These are phyloP conservation scores for Aspergillus eucalypticola DNA, from an alignment of 2,329 filamentous ascomycete genomes.

Conservation along the genomic window DNA sequence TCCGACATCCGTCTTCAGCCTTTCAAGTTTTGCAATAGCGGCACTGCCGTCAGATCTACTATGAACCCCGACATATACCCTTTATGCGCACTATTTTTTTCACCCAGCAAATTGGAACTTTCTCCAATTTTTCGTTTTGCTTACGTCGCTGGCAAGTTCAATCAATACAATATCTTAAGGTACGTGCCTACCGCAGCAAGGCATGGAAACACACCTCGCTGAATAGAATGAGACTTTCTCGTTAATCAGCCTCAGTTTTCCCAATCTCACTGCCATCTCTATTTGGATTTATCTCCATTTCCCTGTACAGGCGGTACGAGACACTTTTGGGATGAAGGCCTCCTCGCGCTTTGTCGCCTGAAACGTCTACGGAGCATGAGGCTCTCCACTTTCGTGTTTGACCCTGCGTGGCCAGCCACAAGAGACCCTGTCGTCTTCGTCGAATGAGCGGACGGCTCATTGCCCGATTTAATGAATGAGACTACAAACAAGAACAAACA, in stretches of 20 bases:
- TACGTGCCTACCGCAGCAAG: background rate
- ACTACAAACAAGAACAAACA: too few species aligned
- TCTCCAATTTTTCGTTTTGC: background rate
- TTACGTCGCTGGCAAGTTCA: background rate
- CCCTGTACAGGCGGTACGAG: too few species aligned
- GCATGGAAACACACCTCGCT: background rate
- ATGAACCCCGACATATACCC: background rate
- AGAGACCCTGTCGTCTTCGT: background rate
- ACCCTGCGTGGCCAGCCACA: background rate
- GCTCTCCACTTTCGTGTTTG: background rate
- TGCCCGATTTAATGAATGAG: too few species aligned
- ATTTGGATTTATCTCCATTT: too few species aligned
- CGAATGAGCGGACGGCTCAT: background rate
- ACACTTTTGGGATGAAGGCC: too few species aligned
- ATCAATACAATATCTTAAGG: background rate
- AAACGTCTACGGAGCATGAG: background rate
- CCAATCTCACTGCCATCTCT: too few species aligned
- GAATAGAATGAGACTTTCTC: constrained; percentile 1
- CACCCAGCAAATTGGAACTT: background rate
- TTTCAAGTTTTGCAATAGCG: too few species aligned
- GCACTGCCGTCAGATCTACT: background rate
- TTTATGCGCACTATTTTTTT: background rate
- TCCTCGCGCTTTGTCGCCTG: background rate
- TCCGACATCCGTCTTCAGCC: too few species aligned
- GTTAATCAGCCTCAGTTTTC: background rate